phyloP scores from a whole-genome alignment of 2,329 filamentous ascomycete genomes.

The Cladosporium halotolerans region DNA sequence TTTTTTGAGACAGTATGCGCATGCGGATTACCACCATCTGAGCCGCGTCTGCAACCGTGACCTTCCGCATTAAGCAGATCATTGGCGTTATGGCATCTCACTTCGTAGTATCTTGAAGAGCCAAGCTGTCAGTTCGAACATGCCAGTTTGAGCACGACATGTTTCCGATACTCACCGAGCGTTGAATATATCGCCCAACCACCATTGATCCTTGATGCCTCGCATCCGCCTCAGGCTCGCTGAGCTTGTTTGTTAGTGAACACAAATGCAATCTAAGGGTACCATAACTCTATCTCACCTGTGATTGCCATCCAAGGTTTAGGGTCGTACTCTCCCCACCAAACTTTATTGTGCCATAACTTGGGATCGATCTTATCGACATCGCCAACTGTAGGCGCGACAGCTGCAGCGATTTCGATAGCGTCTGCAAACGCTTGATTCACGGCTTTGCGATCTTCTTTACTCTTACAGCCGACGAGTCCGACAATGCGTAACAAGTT shows the following conservation, averaged over 20 bases:
- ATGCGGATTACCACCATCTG: background rate
- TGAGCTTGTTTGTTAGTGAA: background rate
- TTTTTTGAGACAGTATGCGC: background rate
- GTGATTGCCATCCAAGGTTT: too few species aligned
- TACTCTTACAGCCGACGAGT: too few species aligned
- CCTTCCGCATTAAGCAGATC: too few species aligned
- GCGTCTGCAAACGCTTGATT: background rate
- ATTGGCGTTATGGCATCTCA: background rate
- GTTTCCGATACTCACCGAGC: too few species aligned
- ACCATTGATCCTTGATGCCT: background rate
- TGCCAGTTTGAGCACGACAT: too few species aligned
- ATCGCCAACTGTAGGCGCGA: background rate
- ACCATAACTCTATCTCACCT: too few species aligned
- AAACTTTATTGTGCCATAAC: background rate
- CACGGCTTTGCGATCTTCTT: too few species aligned
- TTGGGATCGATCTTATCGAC: background rate
- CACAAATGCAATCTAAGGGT: too few species aligned
- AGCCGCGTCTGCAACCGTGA: too few species aligned
- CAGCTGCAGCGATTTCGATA: background rate
- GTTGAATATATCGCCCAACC: background rate
- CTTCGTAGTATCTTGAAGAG: background rate
- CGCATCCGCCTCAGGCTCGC: background rate
- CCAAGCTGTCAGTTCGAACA: too few species aligned
- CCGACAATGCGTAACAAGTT: too few species aligned
- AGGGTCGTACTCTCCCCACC: too few species aligned